Evolutionary conservation across 140 eudicot genomes (phyloP), one percentile per base, ranked within the genome.

Genomic region (Flaveria floridana): DNA sequence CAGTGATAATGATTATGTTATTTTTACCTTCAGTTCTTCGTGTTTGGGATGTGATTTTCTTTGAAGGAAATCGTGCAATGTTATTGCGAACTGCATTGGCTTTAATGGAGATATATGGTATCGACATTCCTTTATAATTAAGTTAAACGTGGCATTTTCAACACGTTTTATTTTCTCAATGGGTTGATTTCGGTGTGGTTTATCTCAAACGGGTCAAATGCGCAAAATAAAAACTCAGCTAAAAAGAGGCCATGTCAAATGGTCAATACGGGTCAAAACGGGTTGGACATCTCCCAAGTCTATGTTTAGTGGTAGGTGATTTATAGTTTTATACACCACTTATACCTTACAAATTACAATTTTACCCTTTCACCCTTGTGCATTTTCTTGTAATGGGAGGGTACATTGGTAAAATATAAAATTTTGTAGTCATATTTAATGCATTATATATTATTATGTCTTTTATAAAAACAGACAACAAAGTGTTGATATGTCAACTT

Each of bases 31-130:
- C 89, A 95, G 99, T 95, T 85, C 88, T 95, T 47, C 92, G 99
- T 66, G 91, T 95, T 72, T 95, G 99, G 99, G 99, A 95, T 57
- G 99, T 94, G 69, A 86, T 94, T 73, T 87, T 94, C 25, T 94
- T 88, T 68, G 97, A 94, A 85, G 99, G 99, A 79, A 91, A 88
- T 76, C 99, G 99, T 64, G 92, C 91, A 6, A 95, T 95, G 99
- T 75, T 95, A 48, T 86, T 95, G 74, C 96, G 99, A 75, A 90
- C 97, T 51, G 97, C 92, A 55, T 89, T 95, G 67, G 97, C 99
- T 61, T 70, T 95, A 57, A 88, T 95, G 99, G 99, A 95, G 82
- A 77, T 95, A 71, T 95, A 95, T 72, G 99, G 99, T 95, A 95
- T 39, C 10, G 30, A 66, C 16, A 18, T 13, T 41, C 7, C 44